Conservation (phyloP, 768 basidiomycete genomes). For the Porphyrellus cyaneotinctus region DNA sequence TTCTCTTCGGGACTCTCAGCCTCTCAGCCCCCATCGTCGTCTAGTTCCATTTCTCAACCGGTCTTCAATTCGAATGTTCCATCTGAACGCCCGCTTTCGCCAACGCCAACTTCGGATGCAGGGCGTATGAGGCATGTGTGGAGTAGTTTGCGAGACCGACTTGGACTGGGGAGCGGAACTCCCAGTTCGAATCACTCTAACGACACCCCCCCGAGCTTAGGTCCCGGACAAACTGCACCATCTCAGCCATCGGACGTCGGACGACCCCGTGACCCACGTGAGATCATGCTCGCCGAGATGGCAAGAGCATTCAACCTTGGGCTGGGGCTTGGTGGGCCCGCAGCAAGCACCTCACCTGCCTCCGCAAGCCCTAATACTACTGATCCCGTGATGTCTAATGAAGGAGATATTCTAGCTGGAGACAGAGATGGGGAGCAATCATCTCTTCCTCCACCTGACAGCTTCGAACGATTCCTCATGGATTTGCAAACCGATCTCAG, state of each 20-base stretch:
- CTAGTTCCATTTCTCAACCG: slow-evolving; percentile 12
- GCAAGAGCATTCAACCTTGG: slow-evolving; percentile 75
- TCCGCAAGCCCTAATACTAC: slow-evolving; percentile 6
- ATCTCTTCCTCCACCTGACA: slow-evolving; percentile 50
- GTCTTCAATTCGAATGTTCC: slow-evolving; percentile 14
- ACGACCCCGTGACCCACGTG: slow-evolving; percentile 47
- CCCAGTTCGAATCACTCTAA: slow-evolving; percentile 12
- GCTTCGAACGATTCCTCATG: slow-evolving; percentile 77
- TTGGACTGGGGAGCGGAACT: slow-evolving; percentile 44
- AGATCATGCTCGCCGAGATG: slow-evolving; percentile 77
- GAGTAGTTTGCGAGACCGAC: slow-evolving; percentile 63
- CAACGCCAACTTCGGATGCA: slow-evolving; percentile 39
- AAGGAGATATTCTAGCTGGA: background rate
- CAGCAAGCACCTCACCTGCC: slow-evolving; percentile 5
- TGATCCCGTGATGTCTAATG: slow-evolving; percentile 9
- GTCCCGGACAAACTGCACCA: slow-evolving; percentile 4
- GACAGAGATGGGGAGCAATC: slow-evolving; percentile 16
- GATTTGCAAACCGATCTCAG: slow-evolving; percentile 75
- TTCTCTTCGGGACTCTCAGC: slow-evolving; percentile 53
- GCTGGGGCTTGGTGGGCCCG: slow-evolving; percentile 43
- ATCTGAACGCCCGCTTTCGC: slow-evolving; percentile 35
- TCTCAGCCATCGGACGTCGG: slow-evolving; percentile 10
- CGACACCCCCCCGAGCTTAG: slow-evolving; percentile 4
- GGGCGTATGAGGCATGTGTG: slow-evolving; percentile 59
- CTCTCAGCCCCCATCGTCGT: slow-evolving; percentile 21